Evolutionary conservation across 73 alveolate genomes (phyloP).

Genomic region (Breviolum minutum): DNA sequence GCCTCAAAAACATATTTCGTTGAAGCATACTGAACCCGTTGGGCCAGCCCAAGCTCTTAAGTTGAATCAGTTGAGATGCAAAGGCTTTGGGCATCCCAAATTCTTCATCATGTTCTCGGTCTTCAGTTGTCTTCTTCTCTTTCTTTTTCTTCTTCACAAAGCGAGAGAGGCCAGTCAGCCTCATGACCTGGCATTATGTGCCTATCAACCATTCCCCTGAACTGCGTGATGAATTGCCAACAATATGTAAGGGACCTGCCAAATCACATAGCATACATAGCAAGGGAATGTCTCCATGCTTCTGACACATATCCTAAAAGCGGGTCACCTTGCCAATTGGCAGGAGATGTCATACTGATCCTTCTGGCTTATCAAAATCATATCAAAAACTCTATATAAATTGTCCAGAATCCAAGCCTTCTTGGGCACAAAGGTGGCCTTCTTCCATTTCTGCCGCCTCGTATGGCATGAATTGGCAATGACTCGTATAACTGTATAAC

Average conservation of each 20-base stretch:
- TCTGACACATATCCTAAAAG: too few species aligned
- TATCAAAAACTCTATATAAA: background rate
- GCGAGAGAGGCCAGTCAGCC: slow-evolving; percentile 22
- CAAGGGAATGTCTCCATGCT: too few species aligned
- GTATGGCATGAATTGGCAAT: background rate
- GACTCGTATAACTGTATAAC: background rate
- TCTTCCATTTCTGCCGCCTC: slow-evolving; percentile 81
- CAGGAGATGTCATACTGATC: too few species aligned
- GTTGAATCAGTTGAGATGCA: background rate
- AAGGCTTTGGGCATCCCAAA: background rate
- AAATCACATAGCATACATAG: too few species aligned
- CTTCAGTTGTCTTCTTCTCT: background rate
- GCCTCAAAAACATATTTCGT: background rate
- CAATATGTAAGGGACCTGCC: too few species aligned
- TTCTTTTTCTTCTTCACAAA: background rate
- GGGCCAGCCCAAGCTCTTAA: background rate
- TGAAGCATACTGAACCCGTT: background rate
- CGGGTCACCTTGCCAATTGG: too few species aligned
- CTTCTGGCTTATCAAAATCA: background rate
- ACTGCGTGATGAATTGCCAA: background rate
- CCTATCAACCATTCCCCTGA: background rate
- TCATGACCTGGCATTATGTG: slow-evolving; percentile 12
- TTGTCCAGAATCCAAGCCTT: background rate
- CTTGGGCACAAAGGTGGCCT: slow-evolving; percentile 37
- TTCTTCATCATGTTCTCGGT: background rate